Conservation (phyloP, 805 yeast genomes). For the Kodamaea kaohsiungensis region DNA sequence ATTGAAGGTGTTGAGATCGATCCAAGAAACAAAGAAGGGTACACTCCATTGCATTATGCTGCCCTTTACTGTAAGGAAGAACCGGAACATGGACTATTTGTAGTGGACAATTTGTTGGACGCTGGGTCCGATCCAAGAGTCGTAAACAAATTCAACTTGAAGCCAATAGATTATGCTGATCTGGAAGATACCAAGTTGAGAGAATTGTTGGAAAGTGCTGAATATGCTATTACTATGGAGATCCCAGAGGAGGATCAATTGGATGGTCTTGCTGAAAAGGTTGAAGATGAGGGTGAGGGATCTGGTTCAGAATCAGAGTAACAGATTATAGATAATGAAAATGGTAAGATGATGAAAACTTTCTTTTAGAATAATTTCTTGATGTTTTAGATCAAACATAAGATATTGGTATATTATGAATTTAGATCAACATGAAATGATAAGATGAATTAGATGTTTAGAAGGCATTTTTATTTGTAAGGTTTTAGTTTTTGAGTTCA, state of each 20-base stretch:
- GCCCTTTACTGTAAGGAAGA: constrained; percentile 75
- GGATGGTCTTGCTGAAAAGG: constrained; percentile 19
- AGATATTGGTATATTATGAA: too few relatives aligned
- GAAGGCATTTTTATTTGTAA: too few relatives aligned
- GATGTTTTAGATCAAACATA: too few relatives aligned
- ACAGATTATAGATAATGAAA: not conserved
- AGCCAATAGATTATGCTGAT: constrained; percentile 70
- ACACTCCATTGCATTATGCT: constrained; percentile 88
- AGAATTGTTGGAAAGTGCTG: constrained; percentile 77
- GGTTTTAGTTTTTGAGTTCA: too few relatives aligned
- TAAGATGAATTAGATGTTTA: not conserved
- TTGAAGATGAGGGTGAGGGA: constrained; percentile 35
- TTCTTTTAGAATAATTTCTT: too few relatives aligned
- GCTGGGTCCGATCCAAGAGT: constrained; percentile 83
- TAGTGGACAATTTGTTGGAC: constrained; percentile 79
- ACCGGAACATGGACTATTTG: constrained; percentile 79
- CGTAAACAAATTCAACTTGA: constrained; percentile 52
- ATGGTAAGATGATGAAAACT: not conserved
- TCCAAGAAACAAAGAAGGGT: constrained; percentile 74
- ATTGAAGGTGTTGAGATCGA: constrained; percentile 90
- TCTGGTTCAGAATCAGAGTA: constrained; percentile 32
- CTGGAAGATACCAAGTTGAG: constrained; percentile 56
- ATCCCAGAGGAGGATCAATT: constrained; percentile 30
- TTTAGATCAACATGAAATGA: not conserved
- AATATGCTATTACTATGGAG: constrained; percentile 59